Conservation (phyloP, 345 rosid genomes). For the Syzygium aqueum region DNA sequence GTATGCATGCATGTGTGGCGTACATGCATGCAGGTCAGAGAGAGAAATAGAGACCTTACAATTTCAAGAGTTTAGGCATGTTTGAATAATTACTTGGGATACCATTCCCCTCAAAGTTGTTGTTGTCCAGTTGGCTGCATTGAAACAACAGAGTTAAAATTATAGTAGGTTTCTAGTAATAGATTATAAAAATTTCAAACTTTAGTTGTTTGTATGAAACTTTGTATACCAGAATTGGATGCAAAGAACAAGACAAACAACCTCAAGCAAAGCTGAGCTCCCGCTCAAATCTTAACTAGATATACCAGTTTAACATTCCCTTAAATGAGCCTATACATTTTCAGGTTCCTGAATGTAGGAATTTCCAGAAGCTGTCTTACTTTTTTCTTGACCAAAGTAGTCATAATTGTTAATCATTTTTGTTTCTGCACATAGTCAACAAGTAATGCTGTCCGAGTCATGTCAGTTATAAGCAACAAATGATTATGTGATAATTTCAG, state of each 20-base stretch:
- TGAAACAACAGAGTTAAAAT: neutral
- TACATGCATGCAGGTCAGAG: neutral
- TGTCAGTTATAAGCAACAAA: neutral
- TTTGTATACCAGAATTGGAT: neutral
- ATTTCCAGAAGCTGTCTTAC: neutral
- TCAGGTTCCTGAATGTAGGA: neutral
- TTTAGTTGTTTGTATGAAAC: neutral
- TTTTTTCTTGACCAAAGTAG: neutral
- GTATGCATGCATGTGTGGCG: neutral
- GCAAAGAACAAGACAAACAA: neutral
- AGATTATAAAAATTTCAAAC: neutral
- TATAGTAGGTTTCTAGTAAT: neutral
- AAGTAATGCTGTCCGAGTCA: neutral
- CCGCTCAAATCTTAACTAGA: neutral
- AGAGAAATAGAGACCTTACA: constrained; percentile 45
- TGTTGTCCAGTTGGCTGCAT: constrained; percentile 92
- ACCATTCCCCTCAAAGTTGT: constrained; percentile 65
- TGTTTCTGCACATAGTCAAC: neutral
- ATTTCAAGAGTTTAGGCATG: constrained; percentile 67
- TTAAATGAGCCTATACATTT: neutral
- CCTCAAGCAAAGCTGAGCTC: neutral
- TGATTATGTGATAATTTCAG: neutral
- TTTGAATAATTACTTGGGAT: constrained; percentile 66
- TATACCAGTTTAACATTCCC: neutral
- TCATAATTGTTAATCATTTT: neutral